A percentile compares a stretch with the other conserved stretches of the same genome.
phyloP scores from a whole-genome alignment of 2,329 filamentous ascomycete species.

The Mycosphaerella arachidis region DNA sequence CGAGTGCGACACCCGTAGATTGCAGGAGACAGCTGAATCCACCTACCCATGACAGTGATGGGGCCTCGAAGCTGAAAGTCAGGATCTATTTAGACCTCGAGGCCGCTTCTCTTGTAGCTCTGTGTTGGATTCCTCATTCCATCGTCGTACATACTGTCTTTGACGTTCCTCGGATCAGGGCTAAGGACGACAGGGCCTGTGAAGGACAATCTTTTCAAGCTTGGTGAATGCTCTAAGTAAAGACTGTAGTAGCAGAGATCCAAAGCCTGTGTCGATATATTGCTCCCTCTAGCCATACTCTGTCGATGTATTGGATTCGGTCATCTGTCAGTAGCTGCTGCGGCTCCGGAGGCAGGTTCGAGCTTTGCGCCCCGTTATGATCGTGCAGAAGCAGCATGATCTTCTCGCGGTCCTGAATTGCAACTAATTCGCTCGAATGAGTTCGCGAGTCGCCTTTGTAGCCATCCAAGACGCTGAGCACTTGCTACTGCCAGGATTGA shows the following conservation, averaged over 20 bases:
- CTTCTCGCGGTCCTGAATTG: background rate
- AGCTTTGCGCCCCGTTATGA: background rate
- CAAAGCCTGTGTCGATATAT: background rate
- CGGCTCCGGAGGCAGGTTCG: background rate
- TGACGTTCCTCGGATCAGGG: background rate
- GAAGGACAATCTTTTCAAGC: background rate
- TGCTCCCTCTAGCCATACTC: background rate
- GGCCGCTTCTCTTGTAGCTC: background rate
- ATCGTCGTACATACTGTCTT: background rate
- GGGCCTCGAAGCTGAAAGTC: background rate
- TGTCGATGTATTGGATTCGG: background rate
- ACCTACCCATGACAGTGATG: background rate
- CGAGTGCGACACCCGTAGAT: background rate
- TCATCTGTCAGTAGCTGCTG: background rate
- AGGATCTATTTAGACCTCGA: background rate
- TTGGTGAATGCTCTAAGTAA: background rate
- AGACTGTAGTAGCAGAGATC: background rate
- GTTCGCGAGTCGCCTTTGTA: background rate
- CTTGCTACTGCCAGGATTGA: background rate
- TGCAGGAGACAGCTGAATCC: background rate
- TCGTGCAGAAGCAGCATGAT: background rate
- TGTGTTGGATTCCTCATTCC: background rate
- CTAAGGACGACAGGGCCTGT: background rate
- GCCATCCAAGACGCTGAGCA: background rate
- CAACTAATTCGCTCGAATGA: background rate